Evolutionary conservation across 2,329 filamentous ascomycete genomes (phyloP).

Genomic region (Scytalidium sp.): DNA sequence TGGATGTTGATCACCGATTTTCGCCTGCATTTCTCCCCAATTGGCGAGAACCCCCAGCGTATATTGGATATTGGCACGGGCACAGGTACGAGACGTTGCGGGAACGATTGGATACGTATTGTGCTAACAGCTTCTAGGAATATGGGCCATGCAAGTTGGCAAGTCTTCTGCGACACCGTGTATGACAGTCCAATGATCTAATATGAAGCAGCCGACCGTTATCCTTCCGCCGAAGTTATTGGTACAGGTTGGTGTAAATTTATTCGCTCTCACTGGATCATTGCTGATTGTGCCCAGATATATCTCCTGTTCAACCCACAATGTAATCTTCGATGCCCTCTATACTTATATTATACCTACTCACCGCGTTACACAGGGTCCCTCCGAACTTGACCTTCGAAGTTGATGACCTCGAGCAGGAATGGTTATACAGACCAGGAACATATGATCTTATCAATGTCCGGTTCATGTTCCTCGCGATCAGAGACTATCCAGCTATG

Average conservation of each 20-base stretch:
- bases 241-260: constrained; percentile 12
- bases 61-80: constrained; percentile 7
- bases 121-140: constrained; percentile 19
- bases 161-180: constrained; percentile 11
- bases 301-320: neutral
- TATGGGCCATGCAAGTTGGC: constrained; percentile 34
- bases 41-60: constrained; percentile 3
- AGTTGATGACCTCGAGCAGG: constrained; percentile 50
- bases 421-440: constrained; percentile 9
- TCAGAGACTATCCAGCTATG: constrained; percentile 1
- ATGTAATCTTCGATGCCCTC: neutral
- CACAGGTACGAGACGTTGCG: neutral
- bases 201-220: constrained; percentile 20
- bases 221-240: constrained; percentile 25
- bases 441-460: constrained; percentile 4
- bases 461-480: constrained; percentile 3
- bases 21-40: neutral
- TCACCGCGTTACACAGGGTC: constrained; percentile 25
- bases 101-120: neutral
- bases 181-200: neutral
- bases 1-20: constrained; percentile 5
- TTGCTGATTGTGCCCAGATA: neutral
- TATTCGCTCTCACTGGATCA: neutral
- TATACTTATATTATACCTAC: neutral
- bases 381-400: constrained; percentile 60